phyloP scores from a whole-genome alignment of 2,329 filamentous ascomycete genomes.

The Colletotrichum spinosum region DNA sequence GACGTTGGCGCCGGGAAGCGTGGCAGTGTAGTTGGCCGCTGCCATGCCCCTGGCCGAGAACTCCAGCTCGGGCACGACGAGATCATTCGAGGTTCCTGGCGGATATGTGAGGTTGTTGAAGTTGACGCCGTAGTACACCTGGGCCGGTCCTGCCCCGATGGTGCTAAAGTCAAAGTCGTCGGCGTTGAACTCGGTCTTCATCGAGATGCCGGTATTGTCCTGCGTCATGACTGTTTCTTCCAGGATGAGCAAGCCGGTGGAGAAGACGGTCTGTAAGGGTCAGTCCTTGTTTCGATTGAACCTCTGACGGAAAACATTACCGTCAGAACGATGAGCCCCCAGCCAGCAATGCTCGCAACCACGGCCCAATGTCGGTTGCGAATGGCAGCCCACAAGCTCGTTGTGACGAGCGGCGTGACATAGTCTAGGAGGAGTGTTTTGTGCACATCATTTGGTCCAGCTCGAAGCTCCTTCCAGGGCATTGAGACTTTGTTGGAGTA shows the following conservation, averaged over 20 bases:
- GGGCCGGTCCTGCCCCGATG: conserved; percentile 26
- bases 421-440: conserved; percentile 46
- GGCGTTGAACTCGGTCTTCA: conserved; percentile 27
- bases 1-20: conserved; percentile 40
- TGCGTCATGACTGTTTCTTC: conserved; percentile 42
- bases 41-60: not conserved
- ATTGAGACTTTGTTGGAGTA: conserved; percentile 42
- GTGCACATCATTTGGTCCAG: conserved; percentile 34
- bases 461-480: conserved; percentile 44
- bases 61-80: conserved; percentile 26
- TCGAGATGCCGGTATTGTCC: conserved; percentile 5
- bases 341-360: conserved; percentile 40
- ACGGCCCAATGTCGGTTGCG: conserved; percentile 43
- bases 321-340: conserved; percentile 44
- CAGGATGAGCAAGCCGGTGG: conserved; percentile 46
- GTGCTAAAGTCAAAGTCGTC: conserved; percentile 45
- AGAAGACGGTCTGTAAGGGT: conserved; percentile 40
- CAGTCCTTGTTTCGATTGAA: not conserved
- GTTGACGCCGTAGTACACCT: conserved; percentile 35
- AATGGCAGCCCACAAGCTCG: conserved; percentile 41
- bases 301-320: conserved; percentile 31
- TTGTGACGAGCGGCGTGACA: conserved; percentile 43
- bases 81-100: conserved; percentile 25
- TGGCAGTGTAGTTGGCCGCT: conserved; percentile 26
- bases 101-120: conserved; percentile 35